Evolutionary conservation across 192 early-diverging fungal species (phyloP), one percentile per base, ranked within the genome.

Genomic region (Podila epicladia): DNA sequence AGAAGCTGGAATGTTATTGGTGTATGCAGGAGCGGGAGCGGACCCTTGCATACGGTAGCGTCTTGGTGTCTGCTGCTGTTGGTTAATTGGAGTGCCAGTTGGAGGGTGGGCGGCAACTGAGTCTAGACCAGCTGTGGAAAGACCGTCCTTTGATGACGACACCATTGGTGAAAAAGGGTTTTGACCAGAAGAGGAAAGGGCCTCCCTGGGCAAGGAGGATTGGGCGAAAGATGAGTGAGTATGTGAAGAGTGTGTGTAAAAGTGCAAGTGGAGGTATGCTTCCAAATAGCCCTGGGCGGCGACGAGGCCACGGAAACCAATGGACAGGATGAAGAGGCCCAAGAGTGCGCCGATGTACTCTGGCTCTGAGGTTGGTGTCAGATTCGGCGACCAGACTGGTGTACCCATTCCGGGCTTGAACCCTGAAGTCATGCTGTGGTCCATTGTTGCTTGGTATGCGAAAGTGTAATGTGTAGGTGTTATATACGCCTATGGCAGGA

Each of bases 341-440:
- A 88, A 65, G 32, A 84, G 80, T 11, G 85, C 77, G 20, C 87
- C 87, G 55, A 86, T 85, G 22, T 85, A 86, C 28, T 83, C 73
- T 31, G 75, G 64, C 59, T 88, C 87, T 1, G 82, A 78, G n/a
- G 24, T 58, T 5, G 87, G 87, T 11, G 83, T 72, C 72, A 83
- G 83, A 20, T 48, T 65, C 9, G 77, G 67, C 3, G 84, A 79
- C 83, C 85, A 88, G 28, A 88, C 48, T n/a, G 79, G 64, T 26
- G 83, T 80, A 17, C 84, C 83, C 41, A 65, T 58, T 15, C 69
- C 69, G 13, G 75, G 48, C 19, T 75, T 67, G 48, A 88, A 88
- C 9, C 75, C 75, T 7, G 37, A 19, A 4, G 69, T 15, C 70
- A 72, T 72, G 11, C 69, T 62, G 50, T 62, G 62, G 41, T 72